These are phyloP conservation scores for Metschnikowia matae DNA, from an alignment of 805 yeast species.

Conservation along the genomic window DNA sequence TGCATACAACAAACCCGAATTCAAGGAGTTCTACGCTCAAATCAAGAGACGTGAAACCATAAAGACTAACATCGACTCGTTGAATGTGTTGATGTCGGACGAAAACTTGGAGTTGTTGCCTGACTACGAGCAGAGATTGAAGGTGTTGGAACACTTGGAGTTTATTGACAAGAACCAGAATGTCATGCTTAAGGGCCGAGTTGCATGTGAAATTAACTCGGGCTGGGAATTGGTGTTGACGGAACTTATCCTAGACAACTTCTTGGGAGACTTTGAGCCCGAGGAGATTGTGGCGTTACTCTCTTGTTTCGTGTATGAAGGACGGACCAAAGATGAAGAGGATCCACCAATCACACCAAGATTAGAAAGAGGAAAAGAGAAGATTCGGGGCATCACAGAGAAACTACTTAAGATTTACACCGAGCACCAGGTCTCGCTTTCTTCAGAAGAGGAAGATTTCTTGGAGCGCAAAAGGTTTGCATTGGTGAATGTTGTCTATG, in stretches of 20 bases:
- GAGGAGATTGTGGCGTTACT: constrained; percentile 95
- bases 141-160: constrained; percentile 71
- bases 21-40: constrained; percentile 42
- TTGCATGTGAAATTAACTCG: constrained; percentile 85
- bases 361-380: constrained; percentile 61
- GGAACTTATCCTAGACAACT: constrained; percentile 85
- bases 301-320: constrained; percentile 92
- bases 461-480: constrained; percentile 83
- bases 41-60: constrained; percentile 45
- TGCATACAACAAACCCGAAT: constrained; percentile 37
- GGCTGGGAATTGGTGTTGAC: constrained; percentile 91
- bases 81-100: constrained; percentile 68
- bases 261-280: constrained; percentile 87
- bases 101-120: constrained; percentile 88
- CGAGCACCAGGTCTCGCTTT: constrained; percentile 66
- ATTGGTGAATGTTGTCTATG: constrained; percentile 88
- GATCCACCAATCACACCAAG: constrained; percentile 70
- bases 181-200: constrained; percentile 84
- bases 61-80: constrained; percentile 46
- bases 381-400: constrained; percentile 67
- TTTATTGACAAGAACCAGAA: constrained; percentile 75
- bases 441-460: constrained; percentile 82
- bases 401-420: constrained; percentile 58
- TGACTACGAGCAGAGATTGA: constrained; percentile 85
- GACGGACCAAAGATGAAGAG: constrained; percentile 62